Conservation (phyloP, 2,329 filamentous ascomycete species). For the Calonectria pseudoreteaudii region DNA sequence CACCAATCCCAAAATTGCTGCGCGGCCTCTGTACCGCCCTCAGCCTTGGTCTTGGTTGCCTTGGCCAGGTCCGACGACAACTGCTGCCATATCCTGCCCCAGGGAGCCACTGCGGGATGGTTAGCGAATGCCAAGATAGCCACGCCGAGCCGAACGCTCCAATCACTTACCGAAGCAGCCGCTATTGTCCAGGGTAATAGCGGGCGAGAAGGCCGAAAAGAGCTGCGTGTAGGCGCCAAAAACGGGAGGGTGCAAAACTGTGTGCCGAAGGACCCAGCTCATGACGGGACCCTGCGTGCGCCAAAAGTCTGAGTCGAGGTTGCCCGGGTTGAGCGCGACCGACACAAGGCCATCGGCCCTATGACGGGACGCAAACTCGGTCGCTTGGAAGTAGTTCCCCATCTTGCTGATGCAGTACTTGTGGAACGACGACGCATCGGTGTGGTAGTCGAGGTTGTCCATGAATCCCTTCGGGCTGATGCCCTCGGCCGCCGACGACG, state of each 20-base stretch:
- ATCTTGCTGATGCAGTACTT: conserved; percentile 47
- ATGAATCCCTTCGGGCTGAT: conserved; percentile 28
- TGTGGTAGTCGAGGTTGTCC: conserved; percentile 34
- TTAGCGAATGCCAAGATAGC: not conserved
- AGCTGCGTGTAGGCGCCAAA: conserved; percentile 62
- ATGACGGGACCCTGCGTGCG: conserved; percentile 40
- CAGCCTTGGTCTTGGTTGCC: conserved; percentile 42
- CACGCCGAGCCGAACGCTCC: no score
- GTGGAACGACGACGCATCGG: conserved; percentile 17
- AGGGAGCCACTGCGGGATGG: conserved; percentile 47
- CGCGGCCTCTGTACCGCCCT: conserved; percentile 50
- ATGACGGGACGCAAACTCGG: conserved; percentile 46
- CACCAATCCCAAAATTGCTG: conserved; percentile 54
- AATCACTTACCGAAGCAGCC: conserved; percentile 31
- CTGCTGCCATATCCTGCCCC: conserved; percentile 48
- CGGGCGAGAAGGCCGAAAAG: conserved; percentile 58
- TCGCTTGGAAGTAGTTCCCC: conserved; percentile 46
- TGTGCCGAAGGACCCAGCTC: conserved; percentile 29
- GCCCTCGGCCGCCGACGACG: conserved; percentile 38
- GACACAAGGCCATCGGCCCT: conserved; percentile 45
- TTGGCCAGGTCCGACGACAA: conserved; percentile 45
- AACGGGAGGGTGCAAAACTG: conserved; percentile 42
- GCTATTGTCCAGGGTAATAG: conserved; percentile 50
- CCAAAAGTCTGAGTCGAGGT: conserved; percentile 52
- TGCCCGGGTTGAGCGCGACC: conserved; percentile 54